Evolutionary conservation across 768 basidiomycete species (phyloP).

Genomic region (Phanerodontia chrysosporium): DNA sequence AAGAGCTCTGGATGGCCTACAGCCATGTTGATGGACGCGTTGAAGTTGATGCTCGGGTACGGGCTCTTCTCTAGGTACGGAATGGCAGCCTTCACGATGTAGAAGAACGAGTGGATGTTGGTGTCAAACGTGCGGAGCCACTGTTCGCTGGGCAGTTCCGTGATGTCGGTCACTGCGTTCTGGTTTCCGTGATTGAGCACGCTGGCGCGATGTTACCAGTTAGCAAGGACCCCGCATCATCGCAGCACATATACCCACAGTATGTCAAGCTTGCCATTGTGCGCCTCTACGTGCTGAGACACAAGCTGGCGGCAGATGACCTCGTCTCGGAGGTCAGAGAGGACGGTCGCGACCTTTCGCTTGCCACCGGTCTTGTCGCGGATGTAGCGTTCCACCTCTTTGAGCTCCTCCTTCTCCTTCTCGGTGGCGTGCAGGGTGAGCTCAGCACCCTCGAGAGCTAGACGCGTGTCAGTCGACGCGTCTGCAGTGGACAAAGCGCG

Average conservation of each 20-base stretch:
- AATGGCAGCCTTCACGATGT: conserved; percentile 41
- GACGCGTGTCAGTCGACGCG: background rate
- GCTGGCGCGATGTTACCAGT: conserved; percentile 17
- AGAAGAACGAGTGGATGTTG: conserved; percentile 43
- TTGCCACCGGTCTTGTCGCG: conserved; percentile 33
- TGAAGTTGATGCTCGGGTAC: conserved; percentile 37
- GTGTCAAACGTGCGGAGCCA: conserved; percentile 39
- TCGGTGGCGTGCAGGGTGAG: conserved; percentile 27
- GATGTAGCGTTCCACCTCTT: conserved; percentile 34
- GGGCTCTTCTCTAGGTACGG: conserved; percentile 36
- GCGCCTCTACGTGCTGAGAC: conserved; percentile 31
- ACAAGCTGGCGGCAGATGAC: conserved; percentile 34
- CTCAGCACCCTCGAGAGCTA: conserved; percentile 34
- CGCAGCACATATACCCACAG: conserved; percentile 30
- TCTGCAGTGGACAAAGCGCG: background rate
- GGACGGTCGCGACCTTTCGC: conserved; percentile 32
- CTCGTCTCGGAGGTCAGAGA: conserved; percentile 37
- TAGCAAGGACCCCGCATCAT: too few species aligned
- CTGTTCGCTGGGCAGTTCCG: conserved; percentile 34
- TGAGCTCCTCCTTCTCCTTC: conserved; percentile 38
- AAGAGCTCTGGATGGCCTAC: conserved; percentile 43
- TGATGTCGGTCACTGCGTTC: conserved; percentile 33
- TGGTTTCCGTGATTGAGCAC: conserved; percentile 44
- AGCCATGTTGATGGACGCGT: conserved; percentile 40
- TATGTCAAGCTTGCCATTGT: conserved; percentile 34